These are phyloP conservation scores for Gaeumannomyces sp. DNA, from an alignment of 2,329 filamentous ascomycete genomes.

Conservation along the genomic window DNA sequence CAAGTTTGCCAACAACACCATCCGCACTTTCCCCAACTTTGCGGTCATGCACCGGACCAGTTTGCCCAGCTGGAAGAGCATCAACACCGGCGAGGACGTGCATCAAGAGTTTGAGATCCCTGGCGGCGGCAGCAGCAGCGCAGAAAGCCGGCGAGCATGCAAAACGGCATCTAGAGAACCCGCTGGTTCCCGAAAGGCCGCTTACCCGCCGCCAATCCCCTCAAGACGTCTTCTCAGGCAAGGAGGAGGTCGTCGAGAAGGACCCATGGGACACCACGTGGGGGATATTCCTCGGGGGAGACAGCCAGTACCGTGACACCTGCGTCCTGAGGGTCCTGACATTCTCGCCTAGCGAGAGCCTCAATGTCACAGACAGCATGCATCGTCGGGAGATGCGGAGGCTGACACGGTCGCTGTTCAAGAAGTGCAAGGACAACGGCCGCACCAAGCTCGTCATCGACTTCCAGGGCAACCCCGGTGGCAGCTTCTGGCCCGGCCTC, in stretches of 20 bases:
- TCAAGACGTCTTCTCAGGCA: background rate
- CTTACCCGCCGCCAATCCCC: constrained; percentile 12
- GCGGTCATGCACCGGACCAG: too few species aligned
- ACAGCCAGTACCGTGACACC: background rate
- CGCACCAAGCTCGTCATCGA: constrained; percentile 57
- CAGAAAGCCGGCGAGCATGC: background rate
- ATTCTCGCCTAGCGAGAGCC: background rate
- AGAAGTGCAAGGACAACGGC: constrained; percentile 33
- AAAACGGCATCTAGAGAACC: background rate
- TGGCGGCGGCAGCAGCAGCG: background rate
- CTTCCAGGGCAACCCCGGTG: constrained; percentile 51
- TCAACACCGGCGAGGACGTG: background rate
- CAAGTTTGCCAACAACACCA: constrained; percentile 7
- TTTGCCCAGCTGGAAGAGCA: background rate
- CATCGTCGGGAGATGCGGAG: constrained; percentile 26
- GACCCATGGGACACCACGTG: background rate
- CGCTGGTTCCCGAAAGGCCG: background rate
- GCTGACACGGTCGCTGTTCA: constrained; percentile 27
- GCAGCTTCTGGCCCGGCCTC: constrained; percentile 51
- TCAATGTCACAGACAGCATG: constrained; percentile 10
- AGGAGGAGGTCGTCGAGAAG: background rate
- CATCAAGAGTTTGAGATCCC: background rate
- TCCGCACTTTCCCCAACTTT: background rate
- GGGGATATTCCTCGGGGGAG: background rate
- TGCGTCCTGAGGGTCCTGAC: constrained; percentile 5